These are phyloP conservation scores for Fomitopsis palustris DNA, from an alignment of 1,284 basidiomycete species.

Conservation along the genomic window DNA sequence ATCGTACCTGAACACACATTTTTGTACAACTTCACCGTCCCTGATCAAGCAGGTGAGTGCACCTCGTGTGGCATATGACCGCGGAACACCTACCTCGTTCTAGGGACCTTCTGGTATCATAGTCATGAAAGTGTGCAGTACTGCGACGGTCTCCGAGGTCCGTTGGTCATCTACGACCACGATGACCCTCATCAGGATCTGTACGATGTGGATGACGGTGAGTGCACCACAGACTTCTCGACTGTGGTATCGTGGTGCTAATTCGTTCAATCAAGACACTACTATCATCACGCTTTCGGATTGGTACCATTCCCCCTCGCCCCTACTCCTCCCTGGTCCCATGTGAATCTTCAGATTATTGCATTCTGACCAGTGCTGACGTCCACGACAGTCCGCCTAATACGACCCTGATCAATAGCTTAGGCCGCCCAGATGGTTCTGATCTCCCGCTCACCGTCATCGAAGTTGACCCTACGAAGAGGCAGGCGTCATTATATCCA, in stretches of 20 bases:
- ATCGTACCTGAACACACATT: conserved; percentile 43
- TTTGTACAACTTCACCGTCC: conserved; percentile 35
- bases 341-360: neutral
- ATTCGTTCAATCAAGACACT: too few relatives aligned
- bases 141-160: conserved; percentile 36
- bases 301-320: conserved; percentile 24
- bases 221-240: too few relatives aligned
- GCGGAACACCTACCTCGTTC: neutral
- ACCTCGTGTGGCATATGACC: neutral
- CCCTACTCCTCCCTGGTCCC: neutral
- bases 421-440: conserved; percentile 28
- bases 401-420: conserved; percentile 51
- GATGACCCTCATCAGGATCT: conserved; percentile 35
- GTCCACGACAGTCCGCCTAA: conserved; percentile 5
- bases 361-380: neutral
- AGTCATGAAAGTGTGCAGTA: conserved; percentile 24
- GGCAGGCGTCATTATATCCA: conserved; percentile 19
- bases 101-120: conserved; percentile 24
- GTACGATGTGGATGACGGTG: conserved; percentile 44
- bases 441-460: conserved; percentile 30
- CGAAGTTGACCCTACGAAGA: conserved; percentile 16
- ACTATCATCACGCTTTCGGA: conserved; percentile 27
- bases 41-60: conserved; percentile 29
- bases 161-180: conserved; percentile 41
- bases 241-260: too few relatives aligned